Percentiles rank a stretch among this genome's conserved stretches.
Evolutionary conservation across 257 asterid species (phyloP).

Genomic region (Solanum sejunctum): DNA sequence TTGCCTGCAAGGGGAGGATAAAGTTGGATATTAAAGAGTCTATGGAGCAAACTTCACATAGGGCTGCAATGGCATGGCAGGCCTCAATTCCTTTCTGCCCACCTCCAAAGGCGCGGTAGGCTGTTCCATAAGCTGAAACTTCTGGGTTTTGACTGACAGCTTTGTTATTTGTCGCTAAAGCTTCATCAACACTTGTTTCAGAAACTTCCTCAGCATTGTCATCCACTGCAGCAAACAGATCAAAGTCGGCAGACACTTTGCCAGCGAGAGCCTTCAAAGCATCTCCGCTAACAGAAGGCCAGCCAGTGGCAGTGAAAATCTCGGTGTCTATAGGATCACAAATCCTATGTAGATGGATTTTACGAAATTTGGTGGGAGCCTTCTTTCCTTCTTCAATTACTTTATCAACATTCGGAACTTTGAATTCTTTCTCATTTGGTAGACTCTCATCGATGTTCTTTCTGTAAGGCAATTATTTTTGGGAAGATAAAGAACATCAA

Average conservation of each 20-base stretch:
- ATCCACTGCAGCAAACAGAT: conserved; percentile 35
- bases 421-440: conserved; percentile 54
- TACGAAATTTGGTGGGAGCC: conserved; percentile 59
- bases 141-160: conserved; percentile 21
- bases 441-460: conserved; percentile 57
- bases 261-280: conserved; percentile 74
- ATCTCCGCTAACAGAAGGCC: conserved; percentile 94
- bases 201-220: conserved; percentile 29
- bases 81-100: conserved; percentile 77
- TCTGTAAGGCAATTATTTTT: conserved; percentile 26
- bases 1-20: conserved; percentile 93
- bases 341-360: conserved; percentile 56
- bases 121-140: conserved; percentile 65
- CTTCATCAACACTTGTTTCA: conserved; percentile 10
- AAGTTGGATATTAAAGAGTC: conserved; percentile 91
- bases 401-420: conserved; percentile 61
- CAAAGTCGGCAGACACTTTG: conserved; percentile 67
- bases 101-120: conserved; percentile 56
- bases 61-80: conserved; percentile 87
- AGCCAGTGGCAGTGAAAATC: conserved; percentile 81
- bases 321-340: conserved; percentile 41
- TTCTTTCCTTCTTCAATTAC: conserved; percentile 92
- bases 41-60: conserved; percentile 83
- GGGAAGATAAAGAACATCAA: not conserved
- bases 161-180: conserved; percentile 7